These are phyloP conservation scores for Penicillium corylophilum DNA, from an alignment of 2,329 filamentous ascomycete genomes.

Conservation along the genomic window DNA sequence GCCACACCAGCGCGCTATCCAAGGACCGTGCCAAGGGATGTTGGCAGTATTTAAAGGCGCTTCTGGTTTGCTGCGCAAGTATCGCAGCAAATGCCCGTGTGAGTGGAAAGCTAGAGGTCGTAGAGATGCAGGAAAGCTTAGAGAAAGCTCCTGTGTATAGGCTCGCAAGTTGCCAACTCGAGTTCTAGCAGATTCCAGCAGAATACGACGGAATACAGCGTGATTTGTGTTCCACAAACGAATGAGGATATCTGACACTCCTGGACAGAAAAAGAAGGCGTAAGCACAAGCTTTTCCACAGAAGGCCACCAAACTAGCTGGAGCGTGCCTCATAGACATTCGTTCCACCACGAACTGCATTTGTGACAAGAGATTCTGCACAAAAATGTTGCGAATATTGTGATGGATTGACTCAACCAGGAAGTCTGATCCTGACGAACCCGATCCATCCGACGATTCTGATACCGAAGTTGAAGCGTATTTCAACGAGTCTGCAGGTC, in stretches of 20 bases:
- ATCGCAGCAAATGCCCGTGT: constrained; percentile 58
- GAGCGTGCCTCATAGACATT: constrained; percentile 74
- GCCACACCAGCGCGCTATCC: constrained; percentile 82
- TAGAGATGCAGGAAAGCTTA: constrained; percentile 68
- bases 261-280: constrained; percentile 88
- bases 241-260: constrained; percentile 78
- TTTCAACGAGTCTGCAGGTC: constrained; percentile 31
- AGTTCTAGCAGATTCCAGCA: constrained; percentile 67
- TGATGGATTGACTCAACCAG: constrained; percentile 76
- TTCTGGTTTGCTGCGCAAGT: constrained; percentile 64
- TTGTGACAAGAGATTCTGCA: constrained; percentile 76
- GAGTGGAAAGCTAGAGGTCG: constrained; percentile 63
- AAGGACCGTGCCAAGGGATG: constrained; percentile 81
- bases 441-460: constrained; percentile 60
- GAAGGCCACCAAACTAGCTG: constrained; percentile 74
- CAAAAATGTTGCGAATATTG: constrained; percentile 84
- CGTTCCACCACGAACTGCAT: constrained; percentile 86
- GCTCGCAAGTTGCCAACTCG: constrained; percentile 51
- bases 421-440: constrained; percentile 60
- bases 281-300: constrained; percentile 89
- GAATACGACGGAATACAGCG: constrained; percentile 67
- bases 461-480: constrained; percentile 47
- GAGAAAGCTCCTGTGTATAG: constrained; percentile 62
- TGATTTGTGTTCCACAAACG: constrained; percentile 74
- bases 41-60: constrained; percentile 67